These are phyloP conservation scores for Aspergillus quadrilineatus DNA, from an alignment of 2,329 filamentous ascomycete genomes.

Conservation along the genomic window DNA sequence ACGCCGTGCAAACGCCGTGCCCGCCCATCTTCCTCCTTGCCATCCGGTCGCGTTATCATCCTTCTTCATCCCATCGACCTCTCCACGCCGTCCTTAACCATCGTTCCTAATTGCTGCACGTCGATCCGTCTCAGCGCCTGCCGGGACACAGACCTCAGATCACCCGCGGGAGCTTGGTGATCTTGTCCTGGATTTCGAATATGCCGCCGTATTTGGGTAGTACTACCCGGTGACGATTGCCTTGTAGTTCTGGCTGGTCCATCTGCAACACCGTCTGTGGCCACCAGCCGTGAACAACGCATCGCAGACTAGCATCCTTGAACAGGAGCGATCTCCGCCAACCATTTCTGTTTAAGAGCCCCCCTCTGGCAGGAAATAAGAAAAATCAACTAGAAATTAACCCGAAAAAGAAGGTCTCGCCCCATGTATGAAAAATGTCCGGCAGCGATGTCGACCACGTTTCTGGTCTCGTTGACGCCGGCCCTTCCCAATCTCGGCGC, in stretches of 20 bases:
- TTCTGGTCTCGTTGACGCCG: conserved; percentile 35
- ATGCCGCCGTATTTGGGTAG: conserved; percentile 39
- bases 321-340: conserved; percentile 31
- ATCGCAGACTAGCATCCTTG: conserved; percentile 33
- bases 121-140: conserved; percentile 1
- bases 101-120: neutral
- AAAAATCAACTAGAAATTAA: conserved; percentile 10
- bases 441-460: conserved; percentile 43
- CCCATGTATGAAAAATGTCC: conserved; percentile 45
- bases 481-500: conserved; percentile 31
- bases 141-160: conserved; percentile 16
- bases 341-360: conserved; percentile 24
- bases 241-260: conserved; percentile 39
- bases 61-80: conserved; percentile 1
- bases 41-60: conserved; percentile 3
- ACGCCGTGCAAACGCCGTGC: conserved; percentile 31
- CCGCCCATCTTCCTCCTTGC: conserved; percentile 9
- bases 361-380: conserved; percentile 2
- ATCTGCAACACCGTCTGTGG: conserved; percentile 36
- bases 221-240: conserved; percentile 38
- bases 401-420: conserved; percentile 19
- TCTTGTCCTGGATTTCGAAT: conserved; percentile 26
- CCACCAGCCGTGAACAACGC: conserved; percentile 41
- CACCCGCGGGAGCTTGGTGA: conserved; percentile 19
- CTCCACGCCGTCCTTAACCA: neutral